Base-by-base conservation (phyloP, 768 basidiomycete species). In the Trametes punicea region DNA sequence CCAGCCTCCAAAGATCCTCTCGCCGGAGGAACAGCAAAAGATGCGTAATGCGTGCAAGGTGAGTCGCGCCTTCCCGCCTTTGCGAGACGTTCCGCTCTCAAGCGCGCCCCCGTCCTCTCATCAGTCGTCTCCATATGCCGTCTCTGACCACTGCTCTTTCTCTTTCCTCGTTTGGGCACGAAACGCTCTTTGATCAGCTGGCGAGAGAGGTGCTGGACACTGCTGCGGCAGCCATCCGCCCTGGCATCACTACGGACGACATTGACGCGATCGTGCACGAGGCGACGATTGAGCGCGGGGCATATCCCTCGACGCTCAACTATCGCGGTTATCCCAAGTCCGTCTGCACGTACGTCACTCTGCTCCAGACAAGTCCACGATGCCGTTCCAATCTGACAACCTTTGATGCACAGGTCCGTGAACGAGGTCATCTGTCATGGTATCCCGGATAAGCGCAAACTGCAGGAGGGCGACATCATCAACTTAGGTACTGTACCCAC, bases 341-440 rank as follows among this genome's bases (percentile, higher is more conserved):
- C 27, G 83, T 96, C 33, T 99, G 97, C 88, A 94, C 89, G 85
- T 93, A 75, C 63, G 92, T 80, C 31, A 11, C 31, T n/a, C 36
- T 46, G 15, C 49, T 21, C 25, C 9, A 53, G 48, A 39, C 30
- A 21, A 48, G 25, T 34, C n/a, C 29, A 13, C 13, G 31, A 31
- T 31, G 6, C 13, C 31, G 31, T 31, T 31, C 13, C 31, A 31
- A 6, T 42, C 36, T 18, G 10, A 29, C 20, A 49, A 40, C 25
- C 10, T n/a, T 23, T 26, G 33, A 26, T 51, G 42, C 26, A 41
- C 62, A 90, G 91, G 20, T 94, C 93, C 38, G 73, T 98, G 21
- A 99, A 99, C 70, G 96, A 98, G 71, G 88, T 82, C 47, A 95
- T 99, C 64, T 98, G 97, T 70, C 97, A 99, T 70, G 97, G 96